Evolutionary conservation across 805 yeast species (phyloP), one percentile per base, ranked within the genome.

Genomic region (Blastobotrys chiropterorum): DNA sequence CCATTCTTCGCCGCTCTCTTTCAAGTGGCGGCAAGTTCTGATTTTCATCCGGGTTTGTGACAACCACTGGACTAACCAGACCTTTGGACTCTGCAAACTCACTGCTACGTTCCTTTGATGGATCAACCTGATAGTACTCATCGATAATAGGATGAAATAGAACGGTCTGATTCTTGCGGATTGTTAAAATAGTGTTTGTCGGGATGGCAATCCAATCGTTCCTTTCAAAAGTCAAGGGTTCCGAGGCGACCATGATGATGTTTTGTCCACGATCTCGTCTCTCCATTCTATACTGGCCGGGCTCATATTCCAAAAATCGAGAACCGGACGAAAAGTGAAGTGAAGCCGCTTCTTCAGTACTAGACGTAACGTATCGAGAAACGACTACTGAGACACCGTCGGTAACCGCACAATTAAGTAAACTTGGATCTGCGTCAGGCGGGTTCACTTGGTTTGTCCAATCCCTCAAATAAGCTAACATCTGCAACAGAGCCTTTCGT

Each of bases 191-290:
- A 2, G 97, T 86, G 66, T 94, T 94, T 1, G 98, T 86, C 1
- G 98, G 98, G 0, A 94, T 95, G 2, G 97, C 84, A 48, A 92
- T 86, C 99, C 99, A 94, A 69, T 94, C 99, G 40, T 90, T 92
- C 51, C 99, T 73, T 70, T 94, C 98, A 67, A 94, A 94, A 0
- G 99, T 94, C 52, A 94, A 74, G 0, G 99, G 99, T 65, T 94
- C 99, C 15, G 95, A 85, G 1, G 99, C 96, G 47, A 94, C 94
- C 83, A 94, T 85, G n/a, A 92, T 85, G 15, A 94, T 92, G 67
- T 89, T 92, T 67, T 92, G 97, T 7, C 94, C 86, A 50, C 97
- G 77, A 67, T 90, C 95, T 54, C 87, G 73, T 50, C 99, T 77
- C 68, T 94, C 97, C 97, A 94, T 90, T 62, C 86, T 79, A 72